Conservation (phyloP, 257 asterid genomes). For the Ehretia macrophylla region DNA sequence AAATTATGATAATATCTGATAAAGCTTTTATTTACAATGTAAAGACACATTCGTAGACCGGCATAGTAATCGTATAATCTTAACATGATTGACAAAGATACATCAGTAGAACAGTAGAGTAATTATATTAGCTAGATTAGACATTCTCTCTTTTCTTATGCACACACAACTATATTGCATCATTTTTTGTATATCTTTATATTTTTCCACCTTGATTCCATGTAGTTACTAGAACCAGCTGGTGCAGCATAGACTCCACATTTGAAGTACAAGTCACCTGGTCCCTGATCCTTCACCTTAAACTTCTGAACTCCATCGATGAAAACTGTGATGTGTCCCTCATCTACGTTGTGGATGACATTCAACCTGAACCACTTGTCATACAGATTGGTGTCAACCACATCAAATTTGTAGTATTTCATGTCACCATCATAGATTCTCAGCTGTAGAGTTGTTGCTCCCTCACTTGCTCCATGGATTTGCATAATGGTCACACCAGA, state of each 20-base stretch:
- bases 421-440: slow-evolving; percentile 32
- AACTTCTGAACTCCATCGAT: slow-evolving; percentile 25
- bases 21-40: too few relatives aligned
- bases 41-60: too few relatives aligned
- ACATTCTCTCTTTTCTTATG: neutral
- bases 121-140: neutral
- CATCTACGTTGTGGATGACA: slow-evolving; percentile 31
- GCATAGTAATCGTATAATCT: too few relatives aligned
- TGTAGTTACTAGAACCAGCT: slow-evolving; percentile 9
- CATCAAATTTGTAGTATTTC: slow-evolving; percentile 28
- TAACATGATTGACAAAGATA: too few relatives aligned
- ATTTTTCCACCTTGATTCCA: slow-evolving; percentile 24
- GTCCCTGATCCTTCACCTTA: slow-evolving; percentile 25
- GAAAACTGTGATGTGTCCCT: slow-evolving; percentile 25
- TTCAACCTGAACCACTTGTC: slow-evolving; percentile 33
- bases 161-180: neutral
- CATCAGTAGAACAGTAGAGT: neutral
- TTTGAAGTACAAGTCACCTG: slow-evolving; percentile 33
- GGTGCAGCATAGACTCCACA: slow-evolving; percentile 43
- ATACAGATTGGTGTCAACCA: slow-evolving; percentile 20
- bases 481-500: slow-evolving; percentile 37
- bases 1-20: too few relatives aligned
- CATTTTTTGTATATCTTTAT: slow-evolving; percentile 18
- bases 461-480: slow-evolving; percentile 30
- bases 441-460: slow-evolving; percentile 22